Evolutionary conservation across 1,284 basidiomycete species (phyloP), one percentile per base, ranked within the genome.

Genomic region (Retiboletus flavoniger): DNA sequence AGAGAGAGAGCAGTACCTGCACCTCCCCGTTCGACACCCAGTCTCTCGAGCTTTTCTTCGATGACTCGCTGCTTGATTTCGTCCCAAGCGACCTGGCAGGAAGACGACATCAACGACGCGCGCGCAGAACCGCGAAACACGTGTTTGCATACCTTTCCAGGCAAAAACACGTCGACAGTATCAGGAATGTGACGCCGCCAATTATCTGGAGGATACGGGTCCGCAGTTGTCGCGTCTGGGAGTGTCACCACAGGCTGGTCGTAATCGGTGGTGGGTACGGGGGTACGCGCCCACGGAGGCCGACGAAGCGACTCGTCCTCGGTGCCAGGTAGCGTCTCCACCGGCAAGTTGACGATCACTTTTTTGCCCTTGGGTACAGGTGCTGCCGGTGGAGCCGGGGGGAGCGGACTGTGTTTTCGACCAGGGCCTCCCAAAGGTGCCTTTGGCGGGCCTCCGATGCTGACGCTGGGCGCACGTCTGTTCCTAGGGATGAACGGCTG

Each of bases 91-190:
- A 72, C 66, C 90, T 91, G 45, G 32, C 31, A 51, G 32, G 34
- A 55, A 38, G 47, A 54, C 55, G 16, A 26, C 17, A 49, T 61
- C 51, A 64, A 50, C 50, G 42, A 51, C 51, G 47, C 32, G 28
- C 40, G 26, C 34, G 45, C 53, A 50, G 10, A 29, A 39, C 41
- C 2, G 8, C 2, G 11, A 54, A 32, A 54, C 38, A 56, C 51
- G 54, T 29, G 42, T 53, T 24, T 21, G 28, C 54, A 50, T 53
- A 90, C 89, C 81, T 85, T 88, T 55, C 86, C 85, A n/a, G 89
- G 89, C 34, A 92, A 74, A 66, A 89, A 91, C 26, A 92, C 89
- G 61, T 90, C 89, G 41, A 92, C 76, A 2, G 82, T 81, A 56
- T 76, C 68, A 2, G 89, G 89, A 35, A 89, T 71, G 50, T 75